Conservation (phyloP, 176 grass and related monocot genomes). For the Oryza coarctata region DNA sequence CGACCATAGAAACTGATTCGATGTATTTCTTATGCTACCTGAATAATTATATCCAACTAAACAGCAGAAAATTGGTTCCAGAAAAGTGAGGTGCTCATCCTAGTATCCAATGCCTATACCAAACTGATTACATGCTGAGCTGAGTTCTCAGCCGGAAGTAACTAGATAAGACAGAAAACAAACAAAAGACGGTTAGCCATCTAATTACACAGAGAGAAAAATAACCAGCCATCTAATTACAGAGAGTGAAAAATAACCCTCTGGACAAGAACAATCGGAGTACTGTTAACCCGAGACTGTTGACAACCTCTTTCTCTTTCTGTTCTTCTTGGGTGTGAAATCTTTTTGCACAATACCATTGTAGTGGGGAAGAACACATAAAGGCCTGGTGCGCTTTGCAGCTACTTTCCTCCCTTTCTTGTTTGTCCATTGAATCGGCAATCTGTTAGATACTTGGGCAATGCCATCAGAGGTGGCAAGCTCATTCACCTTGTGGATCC, state of each 20-base stretch:
- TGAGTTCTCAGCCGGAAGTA: slow-evolving; percentile 13
- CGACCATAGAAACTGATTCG: neutral
- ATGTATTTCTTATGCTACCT: neutral
- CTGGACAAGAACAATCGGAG: neutral
- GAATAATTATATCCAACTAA: slow-evolving; percentile 14
- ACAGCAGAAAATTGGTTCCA: neutral
- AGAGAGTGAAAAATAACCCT: slow-evolving; percentile 12
- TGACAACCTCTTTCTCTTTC: slow-evolving; percentile 63
- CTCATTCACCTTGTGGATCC: slow-evolving; percentile 59
- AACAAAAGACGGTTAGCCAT: neutral
- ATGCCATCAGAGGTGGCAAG: slow-evolving; percentile 58
- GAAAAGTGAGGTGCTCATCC: slow-evolving; percentile 9
- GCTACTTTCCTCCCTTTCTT: slow-evolving; percentile 64
- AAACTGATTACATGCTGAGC: slow-evolving; percentile 22
- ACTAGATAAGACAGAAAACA: neutral
- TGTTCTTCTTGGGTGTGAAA: slow-evolving; percentile 52
- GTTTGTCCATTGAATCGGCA: slow-evolving; percentile 66
- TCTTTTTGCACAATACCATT: slow-evolving; percentile 38
- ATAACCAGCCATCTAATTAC: slow-evolving; percentile 33
- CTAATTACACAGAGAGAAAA: slow-evolving; percentile 39
- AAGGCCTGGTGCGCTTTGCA: slow-evolving; percentile 34
- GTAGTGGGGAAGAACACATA: slow-evolving; percentile 34
- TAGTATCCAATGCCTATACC: slow-evolving; percentile 21
- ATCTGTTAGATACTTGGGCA: slow-evolving; percentile 51
- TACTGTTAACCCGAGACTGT: slow-evolving; percentile 28